These are phyloP conservation scores for Xenoacremonium recifei DNA, from an alignment of 2,329 filamentous ascomycete species.

Conservation along the genomic window DNA sequence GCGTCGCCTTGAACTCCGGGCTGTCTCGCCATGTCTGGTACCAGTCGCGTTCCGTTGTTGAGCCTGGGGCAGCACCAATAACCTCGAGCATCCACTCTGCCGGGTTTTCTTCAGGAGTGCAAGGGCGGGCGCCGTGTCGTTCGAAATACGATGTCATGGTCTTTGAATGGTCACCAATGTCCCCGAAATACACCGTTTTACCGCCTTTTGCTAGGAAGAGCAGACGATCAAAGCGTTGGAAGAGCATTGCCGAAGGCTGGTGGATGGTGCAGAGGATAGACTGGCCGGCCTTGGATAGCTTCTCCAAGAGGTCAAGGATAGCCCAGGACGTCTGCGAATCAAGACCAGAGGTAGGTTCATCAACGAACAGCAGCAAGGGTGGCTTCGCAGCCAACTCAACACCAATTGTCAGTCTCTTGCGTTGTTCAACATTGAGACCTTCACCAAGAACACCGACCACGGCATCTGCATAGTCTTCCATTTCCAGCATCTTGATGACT, in stretches of 20 bases:
- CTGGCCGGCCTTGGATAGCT: conserved; percentile 53
- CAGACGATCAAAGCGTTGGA: conserved; percentile 53
- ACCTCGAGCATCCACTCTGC: conserved; percentile 28
- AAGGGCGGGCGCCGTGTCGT: conserved; percentile 15
- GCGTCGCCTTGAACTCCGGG: conserved; percentile 46
- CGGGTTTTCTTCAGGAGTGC: conserved; percentile 21
- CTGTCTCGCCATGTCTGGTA: conserved; percentile 35
- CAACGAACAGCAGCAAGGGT: conserved; percentile 50
- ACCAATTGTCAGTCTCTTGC: conserved; percentile 52
- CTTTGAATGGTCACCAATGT: conserved; percentile 24
- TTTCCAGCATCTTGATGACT: conserved; percentile 53
- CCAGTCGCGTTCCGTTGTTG: conserved; percentile 20
- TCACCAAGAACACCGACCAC: conserved; percentile 47
- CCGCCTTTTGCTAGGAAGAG: conserved; percentile 41
- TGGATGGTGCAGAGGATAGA: conserved; percentile 53
- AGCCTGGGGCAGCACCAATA: conserved; percentile 23
- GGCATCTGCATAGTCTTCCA: conserved; percentile 55
- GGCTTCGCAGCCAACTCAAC: conserved; percentile 44
- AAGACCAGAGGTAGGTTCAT: conserved; percentile 55
- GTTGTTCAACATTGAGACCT: conserved; percentile 48
- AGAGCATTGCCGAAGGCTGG: conserved; percentile 41
- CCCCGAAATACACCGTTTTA: conserved; percentile 25
- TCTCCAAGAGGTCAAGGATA: conserved; percentile 68
- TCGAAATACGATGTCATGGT: conserved; percentile 20
- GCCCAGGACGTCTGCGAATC: conserved; percentile 66